A percentile compares a stretch with the other conserved stretches of the same genome.
These are phyloP conservation scores for Trametes elegans DNA, from an alignment of 768 basidiomycete species.

Conservation along the genomic window DNA sequence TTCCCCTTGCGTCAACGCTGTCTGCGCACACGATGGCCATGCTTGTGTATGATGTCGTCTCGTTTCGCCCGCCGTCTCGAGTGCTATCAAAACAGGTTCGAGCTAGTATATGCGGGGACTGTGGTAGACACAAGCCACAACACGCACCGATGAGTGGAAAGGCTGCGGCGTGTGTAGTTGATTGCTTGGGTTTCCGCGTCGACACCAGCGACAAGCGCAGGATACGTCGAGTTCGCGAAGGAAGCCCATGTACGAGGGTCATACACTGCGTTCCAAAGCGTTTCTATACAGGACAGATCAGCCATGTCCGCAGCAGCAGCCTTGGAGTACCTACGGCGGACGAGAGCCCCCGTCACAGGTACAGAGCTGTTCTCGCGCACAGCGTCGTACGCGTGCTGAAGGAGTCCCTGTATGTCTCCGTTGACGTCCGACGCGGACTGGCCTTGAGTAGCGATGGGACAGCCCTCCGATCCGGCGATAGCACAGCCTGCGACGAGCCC, in stretches of 20 bases:
- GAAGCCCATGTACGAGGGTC: neutral
- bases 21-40: conserved; percentile 11
- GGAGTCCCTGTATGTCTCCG: neutral
- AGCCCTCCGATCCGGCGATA: conserved; percentile 6
- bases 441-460: neutral
- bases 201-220: neutral
- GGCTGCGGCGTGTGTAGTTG: neutral
- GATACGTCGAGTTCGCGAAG: conserved; percentile 7
- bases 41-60: neutral
- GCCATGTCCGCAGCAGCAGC: neutral
- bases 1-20: conserved; percentile 3
- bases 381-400: conserved; percentile 7
- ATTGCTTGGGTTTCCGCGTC: neutral
- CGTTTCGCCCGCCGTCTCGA: neutral
- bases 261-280: neutral
- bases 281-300: too few species aligned
- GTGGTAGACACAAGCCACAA: too few species aligned
- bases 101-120: neutral
- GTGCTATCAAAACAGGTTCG: neutral
- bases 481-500: conserved; percentile 14
- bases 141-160: too few species aligned
- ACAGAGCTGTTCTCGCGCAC: conserved; percentile 1
- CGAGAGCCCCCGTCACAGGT: neutral
- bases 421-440: conserved; percentile 5
- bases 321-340: conserved; percentile 1